Conservation (phyloP, 352 stramenopile genomes). For the Phytophthora boehmeriae region DNA sequence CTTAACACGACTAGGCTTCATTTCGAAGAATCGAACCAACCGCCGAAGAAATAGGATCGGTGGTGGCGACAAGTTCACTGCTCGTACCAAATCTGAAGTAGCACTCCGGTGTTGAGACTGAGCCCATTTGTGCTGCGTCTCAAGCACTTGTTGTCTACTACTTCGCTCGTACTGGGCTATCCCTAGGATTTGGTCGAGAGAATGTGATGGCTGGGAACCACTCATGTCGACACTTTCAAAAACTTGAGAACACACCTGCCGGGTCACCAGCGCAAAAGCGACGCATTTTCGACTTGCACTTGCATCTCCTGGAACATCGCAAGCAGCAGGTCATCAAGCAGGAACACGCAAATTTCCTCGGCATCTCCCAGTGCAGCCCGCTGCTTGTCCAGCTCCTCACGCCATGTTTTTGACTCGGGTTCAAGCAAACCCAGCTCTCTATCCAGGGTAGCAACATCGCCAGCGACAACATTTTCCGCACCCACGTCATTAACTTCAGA, state of each 20-base stretch:
- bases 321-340: constrained; percentile 40
- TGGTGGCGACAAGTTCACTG: not conserved
- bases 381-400: constrained; percentile 7
- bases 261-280: constrained; percentile 27
- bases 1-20: not conserved
- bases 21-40: constrained; percentile 27
- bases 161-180: not conserved
- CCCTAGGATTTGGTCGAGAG: constrained; percentile 28
- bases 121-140: constrained; percentile 13
- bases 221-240: constrained; percentile 38
- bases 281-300: constrained; percentile 36
- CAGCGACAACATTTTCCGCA: constrained; percentile 1
- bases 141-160: constrained; percentile 23
- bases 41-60: constrained; percentile 24
- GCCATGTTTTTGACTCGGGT: constrained; percentile 10
- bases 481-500: constrained; percentile 3
- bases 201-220: constrained; percentile 15
- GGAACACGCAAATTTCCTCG: constrained; percentile 38
- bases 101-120: not conserved
- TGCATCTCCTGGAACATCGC: constrained; percentile 60
- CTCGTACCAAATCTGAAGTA: not conserved
- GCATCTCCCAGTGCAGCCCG: constrained; percentile 33
- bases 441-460: not conserved
- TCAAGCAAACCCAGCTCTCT: constrained; percentile 7
- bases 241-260: constrained; percentile 23